These are phyloP conservation scores for Huntiella bhutanensis DNA, from an alignment of 2,329 filamentous ascomycete species.

Conservation along the genomic window DNA sequence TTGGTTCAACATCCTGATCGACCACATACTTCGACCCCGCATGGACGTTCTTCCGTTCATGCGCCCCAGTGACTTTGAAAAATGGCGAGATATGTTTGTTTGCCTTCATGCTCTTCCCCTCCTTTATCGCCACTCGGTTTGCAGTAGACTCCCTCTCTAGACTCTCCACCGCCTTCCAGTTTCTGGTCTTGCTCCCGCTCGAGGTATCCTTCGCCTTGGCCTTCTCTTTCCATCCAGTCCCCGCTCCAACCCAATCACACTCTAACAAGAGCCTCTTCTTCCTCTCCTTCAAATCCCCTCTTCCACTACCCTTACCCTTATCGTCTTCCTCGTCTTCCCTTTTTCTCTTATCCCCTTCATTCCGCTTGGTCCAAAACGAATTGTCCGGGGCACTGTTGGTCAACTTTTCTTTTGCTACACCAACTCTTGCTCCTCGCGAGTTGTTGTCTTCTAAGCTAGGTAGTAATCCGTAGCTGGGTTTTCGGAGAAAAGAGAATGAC, in stretches of 20 bases:
- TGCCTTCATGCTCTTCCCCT: background rate
- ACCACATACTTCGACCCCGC: background rate
- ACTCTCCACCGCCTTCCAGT: too few species aligned
- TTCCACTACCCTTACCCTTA: too few species aligned
- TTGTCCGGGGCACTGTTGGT: too few species aligned
- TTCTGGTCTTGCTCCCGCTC: too few species aligned
- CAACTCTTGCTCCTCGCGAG: background rate
- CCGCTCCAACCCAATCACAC: background rate
- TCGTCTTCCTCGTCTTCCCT: too few species aligned
- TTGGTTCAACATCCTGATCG: background rate
- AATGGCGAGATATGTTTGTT: background rate
- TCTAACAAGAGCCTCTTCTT: slow-evolving; percentile 1
- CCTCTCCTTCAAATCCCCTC: background rate
- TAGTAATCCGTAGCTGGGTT: background rate
- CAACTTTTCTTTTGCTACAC: too few species aligned
- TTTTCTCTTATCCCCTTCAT: too few species aligned
- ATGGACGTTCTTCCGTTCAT: background rate
- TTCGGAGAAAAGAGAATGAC: slow-evolving; percentile 3
- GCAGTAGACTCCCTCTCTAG: too few species aligned
- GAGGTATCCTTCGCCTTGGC: too few species aligned
- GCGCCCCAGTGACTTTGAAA: background rate
- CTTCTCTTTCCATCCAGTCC: background rate
- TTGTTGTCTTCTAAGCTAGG: background rate
- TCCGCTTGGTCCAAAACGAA: too few species aligned
- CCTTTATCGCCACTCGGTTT: background rate